Conservation (phyloP, 2,329 filamentous ascomycete species). For the Gnomoniopsis smithogilvyi region DNA sequence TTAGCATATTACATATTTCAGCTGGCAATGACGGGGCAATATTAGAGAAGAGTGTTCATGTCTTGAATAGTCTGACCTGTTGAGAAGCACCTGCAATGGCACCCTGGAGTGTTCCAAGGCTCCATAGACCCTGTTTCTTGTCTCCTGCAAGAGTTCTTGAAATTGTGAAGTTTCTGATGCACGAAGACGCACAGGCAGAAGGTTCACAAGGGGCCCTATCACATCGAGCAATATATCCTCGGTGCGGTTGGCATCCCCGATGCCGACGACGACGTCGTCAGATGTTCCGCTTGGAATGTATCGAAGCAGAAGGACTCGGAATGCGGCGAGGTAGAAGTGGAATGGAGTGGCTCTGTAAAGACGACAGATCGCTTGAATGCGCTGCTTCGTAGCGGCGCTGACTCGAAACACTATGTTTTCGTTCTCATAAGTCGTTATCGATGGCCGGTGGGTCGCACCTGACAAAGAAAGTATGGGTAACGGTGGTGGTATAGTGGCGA, state of each 20-base stretch:
- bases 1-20: too few species aligned
- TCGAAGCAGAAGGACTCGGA: constrained; percentile 34
- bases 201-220: constrained; percentile 46
- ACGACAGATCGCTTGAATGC: neutral
- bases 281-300: constrained; percentile 24
- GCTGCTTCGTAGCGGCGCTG: neutral
- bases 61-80: constrained; percentile 33
- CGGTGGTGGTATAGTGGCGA: neutral
- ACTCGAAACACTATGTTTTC: neutral
- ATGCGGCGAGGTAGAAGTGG: constrained; percentile 42
- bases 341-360: constrained; percentile 27
- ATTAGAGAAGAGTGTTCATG: too few species aligned
- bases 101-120: constrained; percentile 40
- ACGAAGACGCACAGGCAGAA: constrained; percentile 42
- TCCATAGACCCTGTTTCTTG: constrained; percentile 23
- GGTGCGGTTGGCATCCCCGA: constrained; percentile 42
- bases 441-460: neutral
- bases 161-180: constrained; percentile 21
- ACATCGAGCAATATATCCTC: constrained; percentile 29
- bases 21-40: too few species aligned
- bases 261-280: constrained; percentile 43
- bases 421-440: neutral
- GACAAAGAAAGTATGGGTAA: neutral
- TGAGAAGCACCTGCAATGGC: constrained; percentile 46
- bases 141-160: constrained; percentile 24